Conservation (phyloP, 225 moss, liverwort and hornwort species). For the Lunularia cruciata region DNA sequence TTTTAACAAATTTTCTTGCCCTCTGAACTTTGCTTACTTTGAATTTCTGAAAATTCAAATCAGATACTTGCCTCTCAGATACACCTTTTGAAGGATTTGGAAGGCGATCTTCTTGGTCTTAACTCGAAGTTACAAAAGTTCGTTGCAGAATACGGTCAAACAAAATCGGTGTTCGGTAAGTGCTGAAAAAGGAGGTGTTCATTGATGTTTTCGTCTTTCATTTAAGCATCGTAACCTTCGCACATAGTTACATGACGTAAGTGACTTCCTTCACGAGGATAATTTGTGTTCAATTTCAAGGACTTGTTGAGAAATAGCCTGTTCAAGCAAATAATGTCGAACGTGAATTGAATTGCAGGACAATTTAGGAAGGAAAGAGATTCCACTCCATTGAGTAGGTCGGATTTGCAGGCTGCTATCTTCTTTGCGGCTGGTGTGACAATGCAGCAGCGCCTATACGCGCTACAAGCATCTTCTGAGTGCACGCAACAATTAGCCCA, state of each 20-base stretch:
- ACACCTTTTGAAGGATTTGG: slow-evolving; percentile 58
- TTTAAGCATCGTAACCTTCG: no score
- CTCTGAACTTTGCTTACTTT: neutral
- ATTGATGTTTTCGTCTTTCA: no score
- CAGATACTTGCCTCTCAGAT: slow-evolving; percentile 37
- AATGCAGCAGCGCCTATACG: slow-evolving; percentile 62
- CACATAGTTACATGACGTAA: no score
- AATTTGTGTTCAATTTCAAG: no score
- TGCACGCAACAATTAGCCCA: slow-evolving; percentile 28
- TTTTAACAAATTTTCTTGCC: neutral
- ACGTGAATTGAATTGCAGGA: no score
- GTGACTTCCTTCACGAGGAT: no score
- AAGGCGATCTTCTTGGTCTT: slow-evolving; percentile 68
- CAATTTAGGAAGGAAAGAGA: slow-evolving; percentile 7
- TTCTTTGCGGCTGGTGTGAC: slow-evolving; percentile 81
- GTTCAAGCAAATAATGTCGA: no score
- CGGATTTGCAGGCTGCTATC: slow-evolving; percentile 65
- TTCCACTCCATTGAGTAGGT: slow-evolving; percentile 35
- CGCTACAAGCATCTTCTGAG: slow-evolving; percentile 38
- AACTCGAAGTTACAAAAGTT: slow-evolving; percentile 58
- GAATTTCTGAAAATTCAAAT: neutral
- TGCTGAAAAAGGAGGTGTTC: slow-evolving; percentile 24
- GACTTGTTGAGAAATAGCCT: no score
- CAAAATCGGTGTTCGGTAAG: slow-evolving; percentile 53
- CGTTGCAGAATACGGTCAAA: slow-evolving; percentile 49